Base-by-base conservation (phyloP, 1,139 yeast species). In the Debaryomycetaceae sp. region DNA sequence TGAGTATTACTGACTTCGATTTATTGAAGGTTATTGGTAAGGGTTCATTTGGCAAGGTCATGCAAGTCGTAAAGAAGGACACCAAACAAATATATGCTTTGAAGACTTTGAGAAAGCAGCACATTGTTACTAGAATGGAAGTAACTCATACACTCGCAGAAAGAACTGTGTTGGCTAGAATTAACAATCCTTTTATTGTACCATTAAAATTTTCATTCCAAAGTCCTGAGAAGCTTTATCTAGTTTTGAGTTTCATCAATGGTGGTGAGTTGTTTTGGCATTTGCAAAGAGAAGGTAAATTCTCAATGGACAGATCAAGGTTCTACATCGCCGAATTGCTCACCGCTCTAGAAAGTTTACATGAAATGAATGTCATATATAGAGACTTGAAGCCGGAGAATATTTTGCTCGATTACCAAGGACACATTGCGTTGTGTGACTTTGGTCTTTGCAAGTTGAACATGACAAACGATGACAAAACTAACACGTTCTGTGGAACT, bases 261-360 rank as follows among this genome's bases (percentile, higher is more conserved):
- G 99, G 99, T 47, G 99, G 99, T 43, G 99, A 93, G 65, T 75
- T 93, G 52, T 95, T 93, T 66, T 93, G 88, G 70, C 99, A 93
- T 67, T 75, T 93, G 54, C 99, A 91, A 66, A 80, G 85, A 54
- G 95, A 90, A 55, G 96, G 97, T 45, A 80, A 86, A 54, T 95
- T 95, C 63, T 87, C 90, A 39, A 76, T 91, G 66, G 89, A 90
- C 56, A 78, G 99, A 51, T 83, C 97, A 13, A 79, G 97, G 50
- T 91, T 93, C 65, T 93, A 93, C 65, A 87, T 95, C 38, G 96
- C 98, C 31, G 99, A 93, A 66, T 76, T 93, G 54, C 75, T 93
- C 47, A 85, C 96, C 38, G 98, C 99, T 1, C 78, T 93, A 52
- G 98, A 93, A 63, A 86, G 95, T 52, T 70, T 93, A 49, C 99